Evolutionary conservation across 2,329 filamentous ascomycete species (phyloP).

Genomic region (Bipolaris bicolor): DNA sequence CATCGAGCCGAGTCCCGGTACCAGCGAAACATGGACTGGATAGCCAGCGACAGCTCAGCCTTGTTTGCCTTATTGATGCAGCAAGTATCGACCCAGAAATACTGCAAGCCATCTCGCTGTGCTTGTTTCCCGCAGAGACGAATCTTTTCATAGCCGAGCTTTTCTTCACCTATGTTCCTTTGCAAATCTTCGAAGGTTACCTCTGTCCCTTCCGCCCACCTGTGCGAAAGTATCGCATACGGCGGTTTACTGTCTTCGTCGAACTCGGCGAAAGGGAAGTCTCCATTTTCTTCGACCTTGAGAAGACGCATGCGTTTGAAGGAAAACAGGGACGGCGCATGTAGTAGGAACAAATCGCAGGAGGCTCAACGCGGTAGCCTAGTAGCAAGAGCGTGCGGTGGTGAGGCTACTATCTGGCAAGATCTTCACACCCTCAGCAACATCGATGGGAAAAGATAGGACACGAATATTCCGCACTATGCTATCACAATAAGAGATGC

Average conservation of each 20-base stretch:
- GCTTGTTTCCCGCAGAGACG: no score
- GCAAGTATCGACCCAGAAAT: no score
- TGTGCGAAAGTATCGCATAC: conserved; percentile 38
- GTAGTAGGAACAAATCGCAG: neutral
- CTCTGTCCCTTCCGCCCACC: conserved; percentile 35
- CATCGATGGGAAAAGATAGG: neutral
- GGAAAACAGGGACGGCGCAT: conserved; percentile 1
- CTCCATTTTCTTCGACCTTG: conserved; percentile 10
- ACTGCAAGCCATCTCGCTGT: no score
- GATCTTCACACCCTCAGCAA: neutral
- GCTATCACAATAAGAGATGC: neutral
- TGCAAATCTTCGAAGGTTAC: conserved; percentile 29
- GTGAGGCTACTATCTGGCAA: neutral
- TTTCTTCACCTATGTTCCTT: conserved; percentile 3
- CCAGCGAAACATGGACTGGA: conserved; percentile 4
- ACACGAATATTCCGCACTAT: neutral
- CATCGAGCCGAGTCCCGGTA: neutral
- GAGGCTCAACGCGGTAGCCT: conserved; percentile 11
- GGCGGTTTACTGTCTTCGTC: neutral
- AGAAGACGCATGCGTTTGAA: conserved; percentile 18
- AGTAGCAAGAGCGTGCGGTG: neutral
- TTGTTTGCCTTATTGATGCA: neutral
- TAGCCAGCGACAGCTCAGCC: neutral
- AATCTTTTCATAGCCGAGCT: neutral
- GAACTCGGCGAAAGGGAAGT: conserved; percentile 5